Percentiles rank a stretch among this genome's conserved stretches.
These are phyloP conservation scores for Trypanosoma cruzi DNA, from an alignment of 208 protist genomes.

Conservation along the genomic window DNA sequence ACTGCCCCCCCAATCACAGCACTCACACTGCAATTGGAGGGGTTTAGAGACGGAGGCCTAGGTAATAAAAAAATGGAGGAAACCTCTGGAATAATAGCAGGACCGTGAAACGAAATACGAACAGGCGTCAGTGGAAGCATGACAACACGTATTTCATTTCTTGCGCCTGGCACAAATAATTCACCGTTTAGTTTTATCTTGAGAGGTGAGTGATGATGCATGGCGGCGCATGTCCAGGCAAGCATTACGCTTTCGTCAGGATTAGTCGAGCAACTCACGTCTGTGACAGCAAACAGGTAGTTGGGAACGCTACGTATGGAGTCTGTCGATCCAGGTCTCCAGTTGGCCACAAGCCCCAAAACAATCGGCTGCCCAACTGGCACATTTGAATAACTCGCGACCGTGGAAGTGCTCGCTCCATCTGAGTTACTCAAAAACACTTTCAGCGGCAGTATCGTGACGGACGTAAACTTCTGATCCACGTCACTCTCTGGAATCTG, in stretches of 20 bases:
- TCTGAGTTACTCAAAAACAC: conserved; percentile 1
- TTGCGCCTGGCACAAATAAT: neutral
- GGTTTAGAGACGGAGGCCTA: conserved; percentile 8
- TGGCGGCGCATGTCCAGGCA: conserved; percentile 23
- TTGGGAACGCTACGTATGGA: conserved; percentile 7
- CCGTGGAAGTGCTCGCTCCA: neutral
- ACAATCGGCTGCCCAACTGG: conserved; percentile 10
- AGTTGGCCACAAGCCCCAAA: conserved; percentile 5
- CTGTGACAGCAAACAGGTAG: conserved; percentile 20
- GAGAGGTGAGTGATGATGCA: neutral
- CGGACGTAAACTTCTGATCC: conserved; percentile 1
- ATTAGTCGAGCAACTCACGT: conserved; percentile 7
- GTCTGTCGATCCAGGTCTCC: neutral
- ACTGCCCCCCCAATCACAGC: neutral
- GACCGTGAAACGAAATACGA: conserved; percentile 18
- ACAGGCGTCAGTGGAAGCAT: neutral
- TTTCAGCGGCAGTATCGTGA: neutral
- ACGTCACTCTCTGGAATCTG: neutral
- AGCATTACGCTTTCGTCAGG: conserved; percentile 1
- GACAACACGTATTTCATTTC: conserved; percentile 3
- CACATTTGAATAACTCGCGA: conserved; percentile 16
- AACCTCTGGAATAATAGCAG: conserved; percentile 24
- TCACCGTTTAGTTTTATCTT: neutral
- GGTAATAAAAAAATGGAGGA: conserved; percentile 26
- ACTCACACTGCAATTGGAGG: neutral